Evolutionary conservation across 2,329 filamentous ascomycete genomes (phyloP), one percentile per base, ranked within the genome.

Genomic region (Cladophialophora exuberans): DNA sequence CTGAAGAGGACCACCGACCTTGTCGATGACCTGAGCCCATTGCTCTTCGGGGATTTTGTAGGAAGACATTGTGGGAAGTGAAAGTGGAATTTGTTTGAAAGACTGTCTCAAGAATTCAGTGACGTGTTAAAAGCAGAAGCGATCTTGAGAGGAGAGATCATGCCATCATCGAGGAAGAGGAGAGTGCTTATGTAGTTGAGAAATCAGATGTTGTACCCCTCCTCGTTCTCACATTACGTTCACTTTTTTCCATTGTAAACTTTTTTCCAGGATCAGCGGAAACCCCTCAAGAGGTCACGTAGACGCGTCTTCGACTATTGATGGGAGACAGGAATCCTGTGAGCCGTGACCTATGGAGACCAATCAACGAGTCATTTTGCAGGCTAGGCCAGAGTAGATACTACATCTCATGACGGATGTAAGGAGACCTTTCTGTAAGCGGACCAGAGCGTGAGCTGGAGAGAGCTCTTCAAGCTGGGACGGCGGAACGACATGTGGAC

Each of bases 11-110:
- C 85, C 86, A 64, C 89, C 90, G 54, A 81, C 86, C 80, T 90
- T 83, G 75, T 96, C 89, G 66, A 94, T 80, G 65, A 97, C 89
- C 75, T 94, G 89, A 47, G 93, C 93, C 90, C 88, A 95, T 79
- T 97, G 93, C 73, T 86, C 86, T 46, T 81, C 83, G 56, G 93
- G 93, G 68, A 97, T 83, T 52, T 83, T 65, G 56, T 68, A 64
- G 52, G 77, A 67, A 47, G 61, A 55, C 61, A 63, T 63, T 35
- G 26, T 59, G 30, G 23, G 35, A 26, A n/a, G 10, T 17, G 31
- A 7, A 36, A 15, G 22, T 38, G 51, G 35, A n/a, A n/a, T n/a
- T n/a, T n/a, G n/a, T n/a, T n/a, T n/a, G n/a, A n/a, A n/a, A n/a
- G n/a, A n/a, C n/a, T n/a, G n/a, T n/a, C n/a, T n/a, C n/a, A n/a